Base-by-base conservation (phyloP, 2,329 filamentous ascomycete genomes). In the Colletotrichum godetiae region DNA sequence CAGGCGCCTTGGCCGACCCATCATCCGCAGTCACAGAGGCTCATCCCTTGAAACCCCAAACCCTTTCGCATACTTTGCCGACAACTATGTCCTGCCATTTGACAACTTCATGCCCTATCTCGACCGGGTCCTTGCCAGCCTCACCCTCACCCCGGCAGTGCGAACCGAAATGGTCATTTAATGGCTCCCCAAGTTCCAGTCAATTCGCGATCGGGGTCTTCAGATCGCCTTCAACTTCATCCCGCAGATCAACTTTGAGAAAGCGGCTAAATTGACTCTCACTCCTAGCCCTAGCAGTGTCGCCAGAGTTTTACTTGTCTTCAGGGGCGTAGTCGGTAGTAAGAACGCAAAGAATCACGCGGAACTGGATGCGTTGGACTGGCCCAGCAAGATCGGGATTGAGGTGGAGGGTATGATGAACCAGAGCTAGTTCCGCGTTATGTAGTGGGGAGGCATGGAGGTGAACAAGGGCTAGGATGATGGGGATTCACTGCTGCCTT, bases 151-250 rank as follows among this genome's bases (percentile, higher is more conserved):
- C 6, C 33, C 68, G 2, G 65, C 66, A 3, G 76, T 76, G 75
- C 61, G 68, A 5, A 69, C 74, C 42, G 73, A 74, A 12, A 76
- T 76, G 60, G 65, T 74, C 27, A 56, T 75, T 1, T 63, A 68
- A 58, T 76, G 75, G 75, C 46, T 74, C 4, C 75, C 70, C 13
- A 52, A 68, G 15, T 71, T 75, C 15, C 55, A 42, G n/a, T 31
- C 49, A 2, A 63, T 72, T 35, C 67, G 69, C n/a, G 33, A 62
- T 12, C 22, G 53, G 4, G 55, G 61, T 4, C 55, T 60, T 2
- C 46, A 64, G 6, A 67, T 76, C 29, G 58, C 37, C 8, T 68
- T 76, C 29, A 57, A 62, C 2, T 74, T 74, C 15, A 42, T 65
- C 11, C 42, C 55, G 0, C 74, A 73, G 15, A 31, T 31, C 3